Base-by-base conservation (phyloP, 176 grass and related monocot genomes). In the Cenchrus purpureus region DNA sequence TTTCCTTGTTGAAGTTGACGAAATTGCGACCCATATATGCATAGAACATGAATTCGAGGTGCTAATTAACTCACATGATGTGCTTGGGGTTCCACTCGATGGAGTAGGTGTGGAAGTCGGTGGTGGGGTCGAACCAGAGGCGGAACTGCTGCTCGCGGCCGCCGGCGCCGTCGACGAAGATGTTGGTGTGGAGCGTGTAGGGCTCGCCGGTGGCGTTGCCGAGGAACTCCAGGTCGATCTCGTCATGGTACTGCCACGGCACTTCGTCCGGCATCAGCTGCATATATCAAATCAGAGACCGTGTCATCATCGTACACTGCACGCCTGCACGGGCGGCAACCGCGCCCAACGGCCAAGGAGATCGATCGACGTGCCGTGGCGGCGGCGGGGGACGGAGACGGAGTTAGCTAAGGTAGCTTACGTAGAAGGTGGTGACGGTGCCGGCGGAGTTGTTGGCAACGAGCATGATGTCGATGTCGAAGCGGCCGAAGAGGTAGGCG, bases 201-300 rank as follows among this genome's bases (percentile, higher is more conserved):
- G 92, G 92, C 46, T 94, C 76, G 20, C 89, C 89, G 64, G 75
- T 91, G n/a, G 71, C 54, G 59, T 94, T 94, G 8, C 92, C 92
- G 10, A 91, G 88, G 89, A 94, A 94, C 89, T 94, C 89, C 4
- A 91, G 75, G 82, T 94, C 92, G 25, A 94, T 73, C 92, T 94
- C 90, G 70, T 94, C 92, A 72, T 89, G 92, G 20, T 79, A 31
- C 6, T 14, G 40, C 76, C 59, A 65, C 13, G 89, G 79, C 29
- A 59, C 53, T 1, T 75, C 83, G 54, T 85, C 85, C 17, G 89
- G 84, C 0, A 82, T 77, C 19, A 91, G 52, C 89, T 91, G 52
- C 19, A 74, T 50, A 10, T 58, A 40, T 40, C 37, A 12, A 19
- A 7, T n/a, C 56, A 62, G 7, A 28, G n/a, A 5, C 28, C 31